Evolutionary conservation across 345 rosid species (phyloP).

Genomic region (Barbarea vulgaris): DNA sequence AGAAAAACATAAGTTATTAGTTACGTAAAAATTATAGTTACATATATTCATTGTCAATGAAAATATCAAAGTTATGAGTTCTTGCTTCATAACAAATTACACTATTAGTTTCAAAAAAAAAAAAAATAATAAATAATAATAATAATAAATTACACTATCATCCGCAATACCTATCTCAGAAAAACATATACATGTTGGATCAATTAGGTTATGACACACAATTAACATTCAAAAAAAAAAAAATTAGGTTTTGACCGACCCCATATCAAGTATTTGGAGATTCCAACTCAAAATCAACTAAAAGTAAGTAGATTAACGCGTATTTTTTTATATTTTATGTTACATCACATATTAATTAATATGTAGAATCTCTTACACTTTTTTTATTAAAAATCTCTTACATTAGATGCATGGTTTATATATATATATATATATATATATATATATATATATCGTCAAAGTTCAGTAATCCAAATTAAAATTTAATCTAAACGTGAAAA

Average conservation of each 20-base stretch:
- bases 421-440: too few species aligned
- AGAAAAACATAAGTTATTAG: not conserved
- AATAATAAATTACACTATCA: not conserved
- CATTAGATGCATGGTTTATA: not conserved
- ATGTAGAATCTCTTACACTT: not conserved
- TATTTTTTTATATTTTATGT: not conserved
- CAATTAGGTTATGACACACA: not conserved
- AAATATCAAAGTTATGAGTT: not conserved
- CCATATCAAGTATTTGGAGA: not conserved
- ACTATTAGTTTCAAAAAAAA: too few species aligned
- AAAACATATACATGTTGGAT: not conserved
- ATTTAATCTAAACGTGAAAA: not conserved
- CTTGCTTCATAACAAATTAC: not conserved
- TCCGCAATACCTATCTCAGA: not conserved
- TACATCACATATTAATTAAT: not conserved
- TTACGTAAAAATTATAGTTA: not conserved
- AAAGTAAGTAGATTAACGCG: not conserved
- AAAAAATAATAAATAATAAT: too few species aligned
- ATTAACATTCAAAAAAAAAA: too few species aligned
- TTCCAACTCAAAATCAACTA: not conserved
- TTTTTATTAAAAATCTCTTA: not conserved
- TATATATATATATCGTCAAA: not conserved
- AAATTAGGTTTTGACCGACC: not conserved
- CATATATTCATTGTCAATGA: not conserved
- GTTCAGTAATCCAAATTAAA: conserved; percentile 15